Evolutionary conservation across 179 eudicot genomes (phyloP), one percentile per base, ranked within the genome.

Genomic region (Patellifolia procumbens): DNA sequence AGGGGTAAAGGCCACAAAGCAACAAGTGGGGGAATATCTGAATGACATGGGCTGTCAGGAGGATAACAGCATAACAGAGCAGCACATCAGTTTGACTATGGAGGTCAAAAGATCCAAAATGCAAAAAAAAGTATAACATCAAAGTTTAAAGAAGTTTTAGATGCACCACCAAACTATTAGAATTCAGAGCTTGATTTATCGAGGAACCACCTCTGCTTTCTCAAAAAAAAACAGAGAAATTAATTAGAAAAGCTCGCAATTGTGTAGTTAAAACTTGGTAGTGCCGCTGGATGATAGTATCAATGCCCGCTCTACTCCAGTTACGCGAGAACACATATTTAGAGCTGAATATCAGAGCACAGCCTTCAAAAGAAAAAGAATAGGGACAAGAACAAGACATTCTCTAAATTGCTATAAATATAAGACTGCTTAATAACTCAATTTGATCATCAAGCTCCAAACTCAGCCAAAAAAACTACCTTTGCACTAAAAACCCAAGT

Each of bases 371-470:
- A 37, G 42, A 37, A 8, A 37, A 37, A 37, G 7, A 0, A 37
- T 37, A n/a, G n/a, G n/a, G 43, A 9, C 6, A 39, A 39, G 43
- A 2, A 39, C n/a, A n/a, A 28, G 16, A 37, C 32, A 24, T 16
- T 17, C 65, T 48, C n/a, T 58, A 12, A 19, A 72, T 58, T 32
- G 37, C 73, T 81, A 76, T 81, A n/a, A n/a, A n/a, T n/a, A 81
- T 81, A 76, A 81, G 80, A 42, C 7, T 12, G 64, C 58, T 76
- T 32, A 1, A 35, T 56, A 65, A 45, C 51, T 68, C 72, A n/a
- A 34, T 43, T 68, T 35, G 16, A 78, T 46, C 81, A 73, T 68
- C 78, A 58, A 73, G 72, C 75, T 77, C 62, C 67, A 48, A 66
- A 69, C 34, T 22, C 60, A 63, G 29, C 26, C 70, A 81, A 39